Conservation (phyloP, 2,329 filamentous ascomycete species). For the Ophidiomyces ophidiicola region DNA sequence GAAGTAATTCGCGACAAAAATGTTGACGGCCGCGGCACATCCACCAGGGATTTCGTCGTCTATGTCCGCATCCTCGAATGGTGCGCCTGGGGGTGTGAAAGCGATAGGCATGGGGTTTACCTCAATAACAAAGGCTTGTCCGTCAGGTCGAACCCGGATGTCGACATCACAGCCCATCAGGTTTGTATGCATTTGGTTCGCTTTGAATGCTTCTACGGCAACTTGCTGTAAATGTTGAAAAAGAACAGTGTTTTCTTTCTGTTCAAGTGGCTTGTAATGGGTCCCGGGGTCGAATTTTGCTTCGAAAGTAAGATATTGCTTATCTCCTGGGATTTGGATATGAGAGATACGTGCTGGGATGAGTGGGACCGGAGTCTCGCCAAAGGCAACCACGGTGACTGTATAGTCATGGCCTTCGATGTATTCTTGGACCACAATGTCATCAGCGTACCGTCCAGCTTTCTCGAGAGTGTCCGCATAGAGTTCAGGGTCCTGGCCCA, state of each 20-base stretch:
- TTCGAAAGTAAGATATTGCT: conserved; percentile 18
- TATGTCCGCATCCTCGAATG: conserved; percentile 15
- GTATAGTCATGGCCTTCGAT: conserved; percentile 17
- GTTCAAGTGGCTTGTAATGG: conserved; percentile 12
- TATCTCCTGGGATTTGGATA: conserved; percentile 4
- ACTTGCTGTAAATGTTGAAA: conserved; percentile 17
- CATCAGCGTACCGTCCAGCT: conserved; percentile 6
- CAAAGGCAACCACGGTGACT: conserved; percentile 17
- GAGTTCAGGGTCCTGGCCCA: conserved; percentile 6
- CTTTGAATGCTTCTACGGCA: conserved; percentile 17
- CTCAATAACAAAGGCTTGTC: conserved; percentile 18
- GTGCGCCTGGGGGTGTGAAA: conserved; percentile 15
- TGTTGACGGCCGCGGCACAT: conserved; percentile 17
- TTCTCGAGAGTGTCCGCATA: conserved; percentile 11
- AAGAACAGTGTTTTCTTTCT: conserved; percentile 15
- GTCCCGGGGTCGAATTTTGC: conserved; percentile 18
- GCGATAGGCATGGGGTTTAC: conserved; percentile 19
- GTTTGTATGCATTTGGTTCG: conserved; percentile 15
- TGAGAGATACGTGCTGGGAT: conserved; percentile 11
- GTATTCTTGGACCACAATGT: conserved; percentile 19
- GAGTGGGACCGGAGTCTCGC: conserved; percentile 15
- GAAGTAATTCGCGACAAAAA: conserved; percentile 18
- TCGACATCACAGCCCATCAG: conserved; percentile 19
- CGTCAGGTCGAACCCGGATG: conserved; percentile 16
- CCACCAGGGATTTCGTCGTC: conserved; percentile 16